phyloP scores from a whole-genome alignment of 1,284 basidiomycete genomes.

The Ceratobasidium sp. region DNA sequence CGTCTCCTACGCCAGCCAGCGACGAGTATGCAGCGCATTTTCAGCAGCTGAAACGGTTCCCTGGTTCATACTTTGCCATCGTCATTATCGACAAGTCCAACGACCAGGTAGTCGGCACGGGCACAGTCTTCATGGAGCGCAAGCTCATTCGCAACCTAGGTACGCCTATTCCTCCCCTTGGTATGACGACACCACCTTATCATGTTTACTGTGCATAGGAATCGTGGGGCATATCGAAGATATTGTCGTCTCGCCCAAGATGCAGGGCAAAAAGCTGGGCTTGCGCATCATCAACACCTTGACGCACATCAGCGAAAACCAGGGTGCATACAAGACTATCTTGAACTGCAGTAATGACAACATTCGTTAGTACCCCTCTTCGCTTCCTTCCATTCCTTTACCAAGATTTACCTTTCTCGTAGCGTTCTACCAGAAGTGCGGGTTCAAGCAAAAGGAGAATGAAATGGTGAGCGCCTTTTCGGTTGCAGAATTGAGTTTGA shows the following conservation, averaged over 20 bases:
- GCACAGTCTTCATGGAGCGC: constrained; percentile 87
- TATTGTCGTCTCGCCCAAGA: constrained; percentile 88
- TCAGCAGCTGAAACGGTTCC: constrained; percentile 62
- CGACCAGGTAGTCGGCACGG: constrained; percentile 86
- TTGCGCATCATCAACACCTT: constrained; percentile 87
- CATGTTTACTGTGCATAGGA: constrained; percentile 70
- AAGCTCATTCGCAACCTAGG: constrained; percentile 79
- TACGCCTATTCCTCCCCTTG: constrained; percentile 1
- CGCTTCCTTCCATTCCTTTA: constrained; percentile 43
- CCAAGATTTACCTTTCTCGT: constrained; percentile 43
- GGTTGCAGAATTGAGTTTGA: background rate
- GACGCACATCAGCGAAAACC: constrained; percentile 77
- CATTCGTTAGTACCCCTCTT: constrained; percentile 72
- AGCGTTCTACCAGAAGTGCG: constrained; percentile 99
- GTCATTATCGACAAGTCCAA: constrained; percentile 81
- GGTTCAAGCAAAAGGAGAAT: constrained; percentile 85
- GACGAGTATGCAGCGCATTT: constrained; percentile 76
- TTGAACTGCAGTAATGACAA: constrained; percentile 93
- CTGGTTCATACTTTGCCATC: constrained; percentile 82
- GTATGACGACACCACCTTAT: background rate
- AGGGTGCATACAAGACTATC: constrained; percentile 94
- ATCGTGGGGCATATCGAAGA: constrained; percentile 96
- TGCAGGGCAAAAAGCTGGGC: constrained; percentile 92
- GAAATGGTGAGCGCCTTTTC: constrained; percentile 74
- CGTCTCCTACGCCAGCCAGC: constrained; percentile 79